Base-by-base conservation (phyloP, 164 flowering plant genomes). In the Kalanchoe fedtschenkoi region DNA sequence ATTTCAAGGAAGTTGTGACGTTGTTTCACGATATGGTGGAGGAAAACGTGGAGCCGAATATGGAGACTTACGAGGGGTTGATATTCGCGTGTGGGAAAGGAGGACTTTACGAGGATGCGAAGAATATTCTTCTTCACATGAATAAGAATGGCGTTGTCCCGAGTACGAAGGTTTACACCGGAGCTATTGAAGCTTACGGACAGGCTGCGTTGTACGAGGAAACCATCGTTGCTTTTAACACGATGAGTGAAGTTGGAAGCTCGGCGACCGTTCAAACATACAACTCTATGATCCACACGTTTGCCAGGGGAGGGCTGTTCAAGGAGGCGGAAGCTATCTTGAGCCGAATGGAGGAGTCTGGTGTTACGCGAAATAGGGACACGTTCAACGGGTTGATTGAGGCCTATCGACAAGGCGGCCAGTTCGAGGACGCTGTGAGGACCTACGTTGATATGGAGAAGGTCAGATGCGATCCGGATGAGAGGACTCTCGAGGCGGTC, bases 21-120 rank as follows among this genome's bases (percentile, higher is more conserved):
- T 74, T 89, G 82, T 92, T 89, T 68, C 81, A 86, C 79, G 98
- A 92, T 74, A 89, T 92, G 98, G 80, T 82, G 63, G 98, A 92
- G 68, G 98, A 92, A 74, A 89, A 89, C 67, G 73, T 92, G 62
- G 93, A 86, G 73, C 98, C 96, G 1, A 82, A 92, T 69, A 89
- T 92, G 98, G 88, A 81, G 74, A 89, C 98, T 2, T 89, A 84
- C 47, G 96, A 92, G 71, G 96, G 96, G 4, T 74, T 89, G 68
- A 80, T 88, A 66, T 76, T 64, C 76, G 88, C 98, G 47, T 92
- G 98, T 72, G 98, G 96, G 30, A 92, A 88, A 72, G 98, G 98
- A 66, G 98, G 96, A 71, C 84, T 92, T 33, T 79, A 89, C 71
- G 91, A 79, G 65, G 95, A 92, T 69, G 92, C 96, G 16, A 81